Evolutionary conservation across 2,329 filamentous ascomycete genomes (phyloP), one percentile per base, ranked within the genome.

Genomic region (Ophiostoma piceae): DNA sequence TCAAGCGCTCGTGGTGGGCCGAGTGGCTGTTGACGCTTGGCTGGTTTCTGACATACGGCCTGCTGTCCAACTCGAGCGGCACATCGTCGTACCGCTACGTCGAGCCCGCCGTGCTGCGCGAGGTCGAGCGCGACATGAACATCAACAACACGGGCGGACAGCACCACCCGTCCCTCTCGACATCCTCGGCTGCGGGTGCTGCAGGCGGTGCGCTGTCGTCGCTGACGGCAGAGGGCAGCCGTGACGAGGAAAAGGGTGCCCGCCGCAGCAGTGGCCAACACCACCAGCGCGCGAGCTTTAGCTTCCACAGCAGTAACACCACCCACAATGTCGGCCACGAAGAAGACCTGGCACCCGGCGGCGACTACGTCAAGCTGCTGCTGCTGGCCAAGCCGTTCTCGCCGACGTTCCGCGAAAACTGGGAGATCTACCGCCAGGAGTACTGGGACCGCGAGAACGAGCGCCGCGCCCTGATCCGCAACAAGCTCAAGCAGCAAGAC

Each of bases 371-470:
- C 75, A 95, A 96, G 79, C 85, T 99, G 0, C 83, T 98, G 22
- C 84, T 99, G 8, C 85, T 97, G 12, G 92, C 95, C 0, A 99
- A 99, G 77, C 93, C 94, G 0, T 99, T 99, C 77, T 96, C 92
- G 6, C 90, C 95, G 0, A 92, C 92, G 66, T 99, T 99, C 76
- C 87, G 95, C 26, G 94, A 98, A 78, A 96, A 97, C 74, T 99
- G 95, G 95, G 95, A 99, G 77, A 84, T 94, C 19, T 99, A 96
- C 79, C 87, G 95, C 68, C 89, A 90, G 43, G 94, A 97, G 72
- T 99, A 97, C 80, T 99, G 95, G 95, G 94, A 97, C 75, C 89
- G 89, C 72, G 95, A 99, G 79, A 99, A 99, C 77, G 92, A 96
- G 78, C 89, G 94, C 1, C 88, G 95, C 14, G 86, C 90, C 2